Evolutionary conservation across 441 rosid species (phyloP), one percentile per base, ranked within the genome.

Genomic region (Macaranga tanarius): DNA sequence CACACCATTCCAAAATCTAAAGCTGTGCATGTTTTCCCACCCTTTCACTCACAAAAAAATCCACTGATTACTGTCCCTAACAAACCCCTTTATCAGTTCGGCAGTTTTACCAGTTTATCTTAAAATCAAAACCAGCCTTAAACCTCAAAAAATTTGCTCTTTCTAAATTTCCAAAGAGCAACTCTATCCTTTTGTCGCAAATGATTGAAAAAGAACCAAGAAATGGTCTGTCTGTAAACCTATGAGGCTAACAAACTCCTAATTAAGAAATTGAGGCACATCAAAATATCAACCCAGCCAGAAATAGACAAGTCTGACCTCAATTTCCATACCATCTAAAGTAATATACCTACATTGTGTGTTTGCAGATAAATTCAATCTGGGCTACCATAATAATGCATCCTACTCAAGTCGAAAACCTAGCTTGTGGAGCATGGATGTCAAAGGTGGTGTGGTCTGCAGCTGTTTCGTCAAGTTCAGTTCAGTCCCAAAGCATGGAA

Each of bases 211-310:
- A 34, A 34, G 38, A 34, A 34, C 6, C 38, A 34, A 5, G 38
- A 34, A 34, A 34, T 34, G 6, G 38, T 34, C 38, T 4, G 38
- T 34, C 38, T 34, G 38, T 34, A 34, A 34, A 34, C 38, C 38
- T 34, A 34, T 34, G 6, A 34, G 6, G 38, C 38, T 5, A 34
- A 34, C 38, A 34, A n/a, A n/a, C n/a, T n/a, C n/a, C n/a, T n/a
- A n/a, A n/a, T n/a, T n/a, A n/a, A n/a, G n/a, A n/a, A n/a, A 60
- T 60, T 60, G n/a, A 34, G 28, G 52, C 54, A 44, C 34, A 45
- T 64, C 54, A 44, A 65, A 65, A 47, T 47, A 65, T 48, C 69
- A 65, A 26, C 40, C 65, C 16, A 48, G 42, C n/a, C 40, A 64
- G 47, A 65, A 22, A 23, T 44, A 42, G 10, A 64, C 25, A 13